Conservation (phyloP, 1,284 basidiomycete species). For the Ustilago bromivora region DNA sequence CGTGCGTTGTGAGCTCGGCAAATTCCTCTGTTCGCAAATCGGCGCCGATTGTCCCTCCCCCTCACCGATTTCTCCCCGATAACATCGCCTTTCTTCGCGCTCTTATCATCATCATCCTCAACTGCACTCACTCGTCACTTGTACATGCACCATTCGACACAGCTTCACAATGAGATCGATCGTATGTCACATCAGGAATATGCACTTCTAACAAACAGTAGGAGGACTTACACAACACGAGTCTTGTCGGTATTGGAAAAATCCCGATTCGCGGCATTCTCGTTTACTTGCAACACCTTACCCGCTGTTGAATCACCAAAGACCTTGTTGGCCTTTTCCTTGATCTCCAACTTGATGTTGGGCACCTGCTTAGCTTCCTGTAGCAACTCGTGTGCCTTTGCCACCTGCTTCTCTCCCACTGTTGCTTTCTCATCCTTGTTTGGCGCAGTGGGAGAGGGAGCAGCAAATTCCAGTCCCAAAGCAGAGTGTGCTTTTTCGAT, state of each 20-base stretch:
- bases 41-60: no score
- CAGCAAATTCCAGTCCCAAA: conserved; percentile 43
- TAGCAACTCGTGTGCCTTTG: conserved; percentile 23
- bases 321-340: conserved; percentile 41
- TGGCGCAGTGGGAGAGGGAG: conserved; percentile 8
- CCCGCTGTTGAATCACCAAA: conserved; percentile 29
- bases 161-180: not conserved
- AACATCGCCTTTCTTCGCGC: no score
- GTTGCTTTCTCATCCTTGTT: conserved; percentile 18
- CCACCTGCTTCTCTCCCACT: conserved; percentile 32
- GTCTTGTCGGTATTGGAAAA: conserved; percentile 44
- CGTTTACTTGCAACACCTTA: conserved; percentile 34
- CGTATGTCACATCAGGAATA: not conserved
- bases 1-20: not conserved
- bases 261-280: conserved; percentile 39
- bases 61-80: not conserved
- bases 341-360: conserved; percentile 26
- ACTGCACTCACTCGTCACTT: not conserved
- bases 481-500: conserved; percentile 52
- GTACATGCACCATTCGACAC: not conserved
- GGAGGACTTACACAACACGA: conserved; percentile 31
- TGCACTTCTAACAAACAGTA: conserved; percentile 7
- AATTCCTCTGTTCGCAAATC: no score
- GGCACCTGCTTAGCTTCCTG: conserved; percentile 35
- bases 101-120: not conserved